phyloP scores from a whole-genome alignment of 495 filamentous ascomycete genomes.

The Talaromyces thailandensis region DNA sequence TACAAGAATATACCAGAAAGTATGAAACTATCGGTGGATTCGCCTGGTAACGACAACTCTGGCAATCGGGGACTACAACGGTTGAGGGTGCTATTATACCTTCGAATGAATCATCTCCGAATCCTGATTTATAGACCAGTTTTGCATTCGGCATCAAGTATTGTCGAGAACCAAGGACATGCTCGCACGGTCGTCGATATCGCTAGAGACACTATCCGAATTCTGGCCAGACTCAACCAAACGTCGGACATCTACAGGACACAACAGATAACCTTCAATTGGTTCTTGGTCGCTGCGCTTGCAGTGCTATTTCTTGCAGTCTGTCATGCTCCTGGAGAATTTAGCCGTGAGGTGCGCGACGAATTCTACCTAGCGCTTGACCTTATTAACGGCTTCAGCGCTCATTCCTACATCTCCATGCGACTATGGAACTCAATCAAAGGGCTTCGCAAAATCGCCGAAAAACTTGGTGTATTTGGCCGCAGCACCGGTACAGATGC shows the following conservation, averaged over 20 bases:
- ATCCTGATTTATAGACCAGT: conserved; percentile 77
- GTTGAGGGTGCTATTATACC: conserved; percentile 46
- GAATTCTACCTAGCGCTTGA: conserved; percentile 86
- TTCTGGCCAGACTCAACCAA: conserved; percentile 65
- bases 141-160: conserved; percentile 66
- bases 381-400: conserved; percentile 69
- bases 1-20: conserved; percentile 53
- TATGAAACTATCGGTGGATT: conserved; percentile 50
- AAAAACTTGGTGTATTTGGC: conserved; percentile 61
- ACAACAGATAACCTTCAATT: conserved; percentile 77
- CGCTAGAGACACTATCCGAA: conserved; percentile 71
- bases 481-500: conserved; percentile 31
- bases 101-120: conserved; percentile 75
- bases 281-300: conserved; percentile 74
- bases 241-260: conserved; percentile 73
- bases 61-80: conserved; percentile 39
- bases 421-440: conserved; percentile 76
- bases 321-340: conserved; percentile 70
- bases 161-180: conserved; percentile 57
- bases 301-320: conserved; percentile 78
- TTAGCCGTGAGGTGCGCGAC: conserved; percentile 62
- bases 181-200: conserved; percentile 67
- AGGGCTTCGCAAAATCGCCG: conserved; percentile 69
- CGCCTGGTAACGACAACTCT: conserved; percentile 30
- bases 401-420: conserved; percentile 69